Conservation (phyloP, 805 yeast species). For the Candida quercuum region DNA sequence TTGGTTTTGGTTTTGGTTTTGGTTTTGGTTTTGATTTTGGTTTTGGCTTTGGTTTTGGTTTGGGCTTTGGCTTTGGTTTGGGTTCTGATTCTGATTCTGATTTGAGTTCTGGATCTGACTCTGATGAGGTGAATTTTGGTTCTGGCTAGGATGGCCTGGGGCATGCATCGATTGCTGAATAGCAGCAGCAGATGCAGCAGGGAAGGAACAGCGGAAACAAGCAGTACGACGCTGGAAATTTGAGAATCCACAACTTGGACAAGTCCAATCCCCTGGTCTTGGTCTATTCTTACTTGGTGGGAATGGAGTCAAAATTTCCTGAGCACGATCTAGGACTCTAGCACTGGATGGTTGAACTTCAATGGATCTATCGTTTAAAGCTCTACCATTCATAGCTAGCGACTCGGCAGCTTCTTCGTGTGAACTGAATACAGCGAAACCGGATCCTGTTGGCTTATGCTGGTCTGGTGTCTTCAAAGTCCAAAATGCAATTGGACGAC, state of each 20-base stretch:
- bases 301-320: constrained; percentile 75
- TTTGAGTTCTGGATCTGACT: too few relatives aligned
- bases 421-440: constrained; percentile 78
- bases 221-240: constrained; percentile 93
- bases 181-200: constrained; percentile 68
- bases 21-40: not conserved
- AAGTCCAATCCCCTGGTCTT: constrained; percentile 97
- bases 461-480: constrained; percentile 62
- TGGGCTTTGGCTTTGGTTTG: too few relatives aligned
- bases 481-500: constrained; percentile 87
- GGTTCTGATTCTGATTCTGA: not conserved
- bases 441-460: constrained; percentile 51
- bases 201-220: constrained; percentile 89
- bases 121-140: too few relatives aligned
- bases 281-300: constrained; percentile 85
- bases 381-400: constrained; percentile 73
- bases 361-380: constrained; percentile 63
- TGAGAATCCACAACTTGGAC: constrained; percentile 93
- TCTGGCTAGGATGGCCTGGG: constrained; percentile 2
- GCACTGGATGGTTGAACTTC: constrained; percentile 87
- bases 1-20: constrained; percentile 6
- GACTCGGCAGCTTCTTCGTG: constrained; percentile 86
- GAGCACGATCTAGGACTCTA: constrained; percentile 73
- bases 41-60: not conserved
- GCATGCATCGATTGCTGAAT: constrained; percentile 56